Base-by-base conservation (phyloP, 192 early-diverging fungal species). In the Rhizoclosmatium sp. region DNA sequence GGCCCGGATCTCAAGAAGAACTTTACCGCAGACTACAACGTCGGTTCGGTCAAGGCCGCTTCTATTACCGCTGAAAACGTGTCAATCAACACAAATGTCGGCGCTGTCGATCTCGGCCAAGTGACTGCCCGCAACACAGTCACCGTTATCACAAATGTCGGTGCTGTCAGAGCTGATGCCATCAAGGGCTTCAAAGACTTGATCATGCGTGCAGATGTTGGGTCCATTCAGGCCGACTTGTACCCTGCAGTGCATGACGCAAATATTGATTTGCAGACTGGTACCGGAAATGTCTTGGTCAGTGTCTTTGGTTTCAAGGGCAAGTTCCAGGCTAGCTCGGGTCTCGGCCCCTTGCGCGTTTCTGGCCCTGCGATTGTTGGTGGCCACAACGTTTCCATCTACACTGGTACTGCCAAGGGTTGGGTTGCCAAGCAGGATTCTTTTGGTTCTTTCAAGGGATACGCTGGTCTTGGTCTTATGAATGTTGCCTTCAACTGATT, bases 261-360 rank as follows among this genome's bases (percentile, higher is more conserved):
- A 47, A 31, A 40, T 46, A 69, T 46, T 10, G 14, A 1, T 10
- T 47, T 69, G 42, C 42, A 16, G 14, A 23, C 19, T 2, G 67
- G 67, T 14, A 69, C 67, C 14, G 67, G 67, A 47, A 23, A 12
- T 14, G 47, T 69, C 3, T 40, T 39, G 2, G 67, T 46, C 16
- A 69, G 16, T 19, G 67, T 69, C 3, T 69, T 69, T 69, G 67
- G 67, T 10, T 69, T 69, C 46, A 12, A 41, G 12, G 67, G 67
- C 40, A 41, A 47, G 67, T 47, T 69, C 14, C 7, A 69, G 2
- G 40, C 45, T 16, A 14, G 47, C 12, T 16, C 67, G 12, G 67
- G 67, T n/a, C 67, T 69, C 1, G 67, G 67, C 12, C 42, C 16
- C 14, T 9, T 69, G 42, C 40, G 46, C 42, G 46, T 69, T 12